A percentile compares a stretch with the other conserved stretches of the same genome.
These are phyloP conservation scores for Cyberlindnera sargentensis DNA, from an alignment of 805 yeast genomes.

Conservation along the genomic window DNA sequence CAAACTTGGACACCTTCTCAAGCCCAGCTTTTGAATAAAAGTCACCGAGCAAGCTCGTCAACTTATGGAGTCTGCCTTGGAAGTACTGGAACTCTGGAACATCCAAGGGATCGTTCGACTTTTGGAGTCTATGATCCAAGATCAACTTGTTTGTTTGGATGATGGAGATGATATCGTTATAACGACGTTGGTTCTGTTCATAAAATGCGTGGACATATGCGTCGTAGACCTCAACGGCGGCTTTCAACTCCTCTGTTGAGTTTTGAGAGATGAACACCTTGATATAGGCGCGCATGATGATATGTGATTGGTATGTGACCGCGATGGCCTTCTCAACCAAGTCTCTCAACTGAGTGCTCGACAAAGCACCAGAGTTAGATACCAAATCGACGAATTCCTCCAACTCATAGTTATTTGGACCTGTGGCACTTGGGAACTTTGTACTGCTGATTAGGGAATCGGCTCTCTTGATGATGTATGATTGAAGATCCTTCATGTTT, in stretches of 20 bases:
- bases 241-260: conserved; percentile 13
- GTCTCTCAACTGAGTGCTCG: conserved; percentile 12
- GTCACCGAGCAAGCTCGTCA: conserved; percentile 8
- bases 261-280: conserved; percentile 22
- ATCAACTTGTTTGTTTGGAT: conserved; percentile 8
- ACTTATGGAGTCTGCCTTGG: conserved; percentile 1
- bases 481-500: conserved; percentile 3
- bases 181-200: conserved; percentile 27
- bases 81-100: conserved; percentile 10
- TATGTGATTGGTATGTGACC: conserved; percentile 40
- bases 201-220: conserved; percentile 34
- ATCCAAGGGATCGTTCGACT: not conserved
- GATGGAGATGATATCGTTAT: conserved; percentile 31
- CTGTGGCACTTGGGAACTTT: conserved; percentile 40
- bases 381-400: conserved; percentile 29
- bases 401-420: conserved; percentile 22
- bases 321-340: conserved; percentile 28
- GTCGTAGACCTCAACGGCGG: conserved; percentile 34
- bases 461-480: conserved; percentile 11
- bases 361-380: conserved; percentile 13
- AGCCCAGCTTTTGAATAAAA: conserved; percentile 10
- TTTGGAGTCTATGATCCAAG: conserved; percentile 3
- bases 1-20: conserved; percentile 2
- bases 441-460: conserved; percentile 17
- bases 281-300: conserved; percentile 29